Conservation (phyloP, 352 stramenopile species). For the Detonula confervacea region DNA sequence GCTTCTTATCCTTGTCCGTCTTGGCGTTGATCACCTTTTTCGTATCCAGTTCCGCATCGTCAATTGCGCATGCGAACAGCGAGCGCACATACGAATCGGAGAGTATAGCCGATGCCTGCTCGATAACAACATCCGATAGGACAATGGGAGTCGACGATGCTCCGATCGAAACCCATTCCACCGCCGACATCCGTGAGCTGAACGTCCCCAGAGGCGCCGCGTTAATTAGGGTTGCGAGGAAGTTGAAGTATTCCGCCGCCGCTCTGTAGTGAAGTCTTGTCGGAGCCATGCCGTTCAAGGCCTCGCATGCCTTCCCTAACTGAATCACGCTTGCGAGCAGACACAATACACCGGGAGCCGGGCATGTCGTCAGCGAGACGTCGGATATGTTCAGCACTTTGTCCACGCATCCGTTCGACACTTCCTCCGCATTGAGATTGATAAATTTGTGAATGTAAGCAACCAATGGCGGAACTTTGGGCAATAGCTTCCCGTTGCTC, state of each 20-base stretch:
- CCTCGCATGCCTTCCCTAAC: slow-evolving; percentile 55
- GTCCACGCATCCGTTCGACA: slow-evolving; percentile 57
- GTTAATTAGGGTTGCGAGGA: slow-evolving; percentile 73
- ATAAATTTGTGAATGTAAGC: slow-evolving; percentile 49
- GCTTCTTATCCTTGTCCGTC: slow-evolving; percentile 78
- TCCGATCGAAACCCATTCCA: slow-evolving; percentile 78
- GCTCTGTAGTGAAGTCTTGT: slow-evolving; percentile 48
- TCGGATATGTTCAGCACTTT: slow-evolving; percentile 58
- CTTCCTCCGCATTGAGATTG: slow-evolving; percentile 34
- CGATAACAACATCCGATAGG: slow-evolving; percentile 69
- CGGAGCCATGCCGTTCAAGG: slow-evolving; percentile 60
- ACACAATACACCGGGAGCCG: slow-evolving; percentile 70
- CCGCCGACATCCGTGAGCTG: slow-evolving; percentile 65
- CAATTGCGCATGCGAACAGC: slow-evolving; percentile 71
- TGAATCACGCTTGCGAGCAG: slow-evolving; percentile 77
- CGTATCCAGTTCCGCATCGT: slow-evolving; percentile 54
- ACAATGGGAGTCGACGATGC: slow-evolving; percentile 73
- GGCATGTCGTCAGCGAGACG: slow-evolving; percentile 66
- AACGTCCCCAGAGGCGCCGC: slow-evolving; percentile 73
- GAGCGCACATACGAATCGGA: slow-evolving; percentile 70
- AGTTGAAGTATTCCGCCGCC: slow-evolving; percentile 67
- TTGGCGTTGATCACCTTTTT: slow-evolving; percentile 65
- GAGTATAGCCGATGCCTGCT: slow-evolving; percentile 70
- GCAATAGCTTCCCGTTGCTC: slow-evolving; percentile 8
- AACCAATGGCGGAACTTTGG: slow-evolving; percentile 50